Percentiles rank a stretch among this genome's conserved stretches.
Evolutionary conservation across 495 filamentous ascomycete species (phyloP).

Genomic region (Neurospora sp.): DNA sequence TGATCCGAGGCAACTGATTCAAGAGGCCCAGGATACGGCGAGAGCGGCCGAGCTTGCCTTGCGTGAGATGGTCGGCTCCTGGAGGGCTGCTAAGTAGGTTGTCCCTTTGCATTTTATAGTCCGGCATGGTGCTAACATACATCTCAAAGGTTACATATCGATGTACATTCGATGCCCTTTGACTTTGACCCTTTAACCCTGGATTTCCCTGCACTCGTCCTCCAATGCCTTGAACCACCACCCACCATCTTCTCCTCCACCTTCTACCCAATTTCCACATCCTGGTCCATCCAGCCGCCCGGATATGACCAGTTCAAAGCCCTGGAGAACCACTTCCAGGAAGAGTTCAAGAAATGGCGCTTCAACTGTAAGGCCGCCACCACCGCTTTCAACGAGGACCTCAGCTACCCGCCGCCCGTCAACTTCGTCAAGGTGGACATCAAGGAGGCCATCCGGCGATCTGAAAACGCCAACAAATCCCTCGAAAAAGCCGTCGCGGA

Average conservation of each 20-base stretch:
- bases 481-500: constrained; percentile 52
- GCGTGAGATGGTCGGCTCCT: constrained; percentile 65
- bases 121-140: constrained; percentile 10
- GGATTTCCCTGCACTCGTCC: constrained; percentile 70
- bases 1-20: constrained; percentile 45
- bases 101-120: background rate
- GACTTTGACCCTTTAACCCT: constrained; percentile 74
- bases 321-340: constrained; percentile 52
- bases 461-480: constrained; percentile 31
- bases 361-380: constrained; percentile 31
- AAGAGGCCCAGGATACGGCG: constrained; percentile 58
- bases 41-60: constrained; percentile 77
- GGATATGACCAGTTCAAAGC: constrained; percentile 59
- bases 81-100: constrained; percentile 70
- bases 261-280: constrained; percentile 56
- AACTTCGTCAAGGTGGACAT: constrained; percentile 24
- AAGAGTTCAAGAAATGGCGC: constrained; percentile 57
- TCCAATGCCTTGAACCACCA: constrained; percentile 70
- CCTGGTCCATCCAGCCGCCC: constrained; percentile 68
- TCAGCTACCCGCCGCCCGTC: constrained; percentile 27
- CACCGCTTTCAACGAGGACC: constrained; percentile 29
- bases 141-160: constrained; percentile 19
- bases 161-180: constrained; percentile 48
- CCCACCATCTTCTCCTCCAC: constrained; percentile 62
- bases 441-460: constrained; percentile 30